Base-by-base conservation (phyloP, 225 moss, liverwort and hornwort species). In the Sphagnum tenellum region DNA sequence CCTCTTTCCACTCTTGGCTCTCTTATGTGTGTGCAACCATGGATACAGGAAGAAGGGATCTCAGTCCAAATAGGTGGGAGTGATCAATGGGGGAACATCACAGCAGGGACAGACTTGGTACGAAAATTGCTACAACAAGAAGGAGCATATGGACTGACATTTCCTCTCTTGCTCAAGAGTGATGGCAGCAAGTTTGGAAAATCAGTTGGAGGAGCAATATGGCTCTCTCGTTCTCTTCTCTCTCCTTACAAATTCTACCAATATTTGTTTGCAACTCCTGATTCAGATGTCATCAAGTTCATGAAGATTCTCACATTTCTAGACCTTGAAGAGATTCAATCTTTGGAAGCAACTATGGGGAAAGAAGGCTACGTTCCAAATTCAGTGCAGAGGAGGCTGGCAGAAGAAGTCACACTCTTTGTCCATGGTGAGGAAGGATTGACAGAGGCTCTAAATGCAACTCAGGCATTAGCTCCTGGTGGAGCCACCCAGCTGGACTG, bases 71-170 rank as follows among this genome's bases (percentile, higher is more conserved):
- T 96, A 55, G 96, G 96, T 3, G 96, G 92, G 48, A 96, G 92
- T 62, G 92, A 96, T 68, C 92, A 96, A 66, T 96, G 96, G 96
- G 92, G 92, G 47, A 96, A 96, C 72, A 96, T 96, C 72, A 92
- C 85, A n/a, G 96, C 90, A 3, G 96, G 96, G 7, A 96, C 96
- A 44, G 96, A 96, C 57, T 59, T 96, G 66, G 80, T 96, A 48
- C 81, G 92, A 44, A 81, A 88, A 57, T 8, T 96, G 62, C 77
- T 83, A 45, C 92, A 92, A 48, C 81, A 89, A 64, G 89, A 89
- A 12, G 89, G 87, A 65, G 92, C 90, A 0, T 88, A 85, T 57
- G 96, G 96, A 4, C 85, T 96, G 45, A 96, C 96, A 1, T 92
- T 90, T 72, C 90, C 96, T 3, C 90, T 96, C 14, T 78, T 96